Evolutionary conservation across 495 filamentous ascomycete genomes (phyloP), one percentile per base, ranked within the genome.

Genomic region (Penicillium samsonianum): DNA sequence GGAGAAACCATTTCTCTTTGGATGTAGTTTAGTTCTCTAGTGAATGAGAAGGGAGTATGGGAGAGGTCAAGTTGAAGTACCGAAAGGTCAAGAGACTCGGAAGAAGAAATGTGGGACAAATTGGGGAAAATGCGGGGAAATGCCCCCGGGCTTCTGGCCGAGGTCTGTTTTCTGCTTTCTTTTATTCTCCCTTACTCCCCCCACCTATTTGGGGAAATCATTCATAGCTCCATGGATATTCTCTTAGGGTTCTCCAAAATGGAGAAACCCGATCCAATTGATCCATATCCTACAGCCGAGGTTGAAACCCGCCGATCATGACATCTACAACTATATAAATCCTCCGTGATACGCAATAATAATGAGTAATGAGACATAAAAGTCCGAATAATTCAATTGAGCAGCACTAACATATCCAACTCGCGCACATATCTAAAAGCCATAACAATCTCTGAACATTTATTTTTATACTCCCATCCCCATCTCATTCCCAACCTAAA

Each of bases 1-100:
- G 77, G 74, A 50, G 71, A 66, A 69, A 84, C 82, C 71, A 76
- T 79, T 52, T 50, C 55, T 44, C 23, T 60, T 31, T 55, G 57
- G 26, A 17, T 16, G 22, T n/a, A n/a, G 23, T 25, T 2, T 17
- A 22, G 11, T 14, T 17, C 26, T 31, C 2, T 30, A 20, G 49
- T 55, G 5, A 40, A 62, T 55, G 47, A 45, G 47, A 30, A 59
- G 59, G 41, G 56, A 38, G 50, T 58, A 35, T 30, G 41, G 55
- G 49, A 49, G 35, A 53, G 9, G 43, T 33, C 22, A 57, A 53
- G 23, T 5, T 33, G 30, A 61, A 50, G 33, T 46, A 54, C 60
- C 47, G 58, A 55, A 57, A 25, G 43, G 52, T 46, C 22, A 4
- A 28, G 26, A 5, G 26, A 28, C 26, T 28, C 3, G 5, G 5